Evolutionary conservation across 2,329 filamentous ascomycete species (phyloP).

Genomic region (Hypoxylon rubiginosum): DNA sequence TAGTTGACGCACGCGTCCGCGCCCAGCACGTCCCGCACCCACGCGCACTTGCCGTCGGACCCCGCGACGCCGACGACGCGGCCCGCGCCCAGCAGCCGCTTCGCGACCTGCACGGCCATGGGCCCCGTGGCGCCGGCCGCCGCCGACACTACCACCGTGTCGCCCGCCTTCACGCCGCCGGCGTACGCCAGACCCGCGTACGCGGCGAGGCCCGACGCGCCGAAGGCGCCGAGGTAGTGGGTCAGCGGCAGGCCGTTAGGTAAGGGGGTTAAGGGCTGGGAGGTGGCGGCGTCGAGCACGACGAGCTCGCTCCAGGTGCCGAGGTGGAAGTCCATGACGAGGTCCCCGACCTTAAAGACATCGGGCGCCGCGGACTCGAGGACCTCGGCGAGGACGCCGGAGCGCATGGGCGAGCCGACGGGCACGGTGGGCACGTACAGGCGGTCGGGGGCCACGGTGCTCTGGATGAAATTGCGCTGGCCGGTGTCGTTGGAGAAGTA

Average conservation of each 20-base stretch:
- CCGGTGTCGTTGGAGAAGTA: slow-evolving; percentile 52
- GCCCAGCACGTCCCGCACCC: slow-evolving; percentile 62
- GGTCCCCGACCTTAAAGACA: slow-evolving; percentile 42
- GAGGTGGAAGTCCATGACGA: slow-evolving; percentile 47
- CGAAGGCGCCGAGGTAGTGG: slow-evolving; percentile 49
- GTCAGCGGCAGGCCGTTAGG: slow-evolving; percentile 44
- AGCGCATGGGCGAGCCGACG: slow-evolving; percentile 47
- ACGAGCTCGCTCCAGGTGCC: slow-evolving; percentile 48
- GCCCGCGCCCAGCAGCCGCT: slow-evolving; percentile 61
- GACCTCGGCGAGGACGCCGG: slow-evolving; percentile 49
- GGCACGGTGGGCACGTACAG: slow-evolving; percentile 48
- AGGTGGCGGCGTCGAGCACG: slow-evolving; percentile 42
- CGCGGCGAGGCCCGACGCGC: slow-evolving; percentile 57
- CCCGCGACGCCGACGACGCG: slow-evolving; percentile 67
- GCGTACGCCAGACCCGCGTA: slow-evolving; percentile 59
- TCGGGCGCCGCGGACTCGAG: slow-evolving; percentile 45
- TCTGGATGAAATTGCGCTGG: slow-evolving; percentile 49
- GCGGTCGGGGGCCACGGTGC: slow-evolving; percentile 45
- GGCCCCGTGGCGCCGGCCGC: slow-evolving; percentile 63
- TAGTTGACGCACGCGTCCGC: slow-evolving; percentile 69
- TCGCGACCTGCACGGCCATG: slow-evolving; percentile 67
- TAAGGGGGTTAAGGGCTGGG: slow-evolving; percentile 40
- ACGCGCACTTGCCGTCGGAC: slow-evolving; percentile 64
- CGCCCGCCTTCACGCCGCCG: slow-evolving; percentile 54
- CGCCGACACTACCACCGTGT: slow-evolving; percentile 61